Base-by-base conservation (phyloP, 768 basidiomycete genomes). In the Hypsizygus marmoreus region DNA sequence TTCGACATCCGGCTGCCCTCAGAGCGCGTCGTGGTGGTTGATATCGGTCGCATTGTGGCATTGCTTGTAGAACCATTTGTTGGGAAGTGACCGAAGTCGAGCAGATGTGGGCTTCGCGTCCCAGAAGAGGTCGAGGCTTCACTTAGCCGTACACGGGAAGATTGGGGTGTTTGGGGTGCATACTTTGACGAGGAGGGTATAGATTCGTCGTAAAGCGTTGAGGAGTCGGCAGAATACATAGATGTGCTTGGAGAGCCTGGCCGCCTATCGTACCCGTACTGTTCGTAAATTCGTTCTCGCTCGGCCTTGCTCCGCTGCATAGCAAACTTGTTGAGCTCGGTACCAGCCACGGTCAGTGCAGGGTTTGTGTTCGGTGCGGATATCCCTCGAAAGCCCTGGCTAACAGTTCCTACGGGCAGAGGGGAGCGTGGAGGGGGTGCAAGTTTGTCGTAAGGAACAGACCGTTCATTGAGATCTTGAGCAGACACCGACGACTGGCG, bases 351-450 rank as follows among this genome's bases (percentile, higher is more conserved):
- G 2, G 88, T 88, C 45, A 91, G 79, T 10, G 82, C 81, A 5
- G 89, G 89, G 57, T 92, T 92, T 19, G 89, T 90, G 57, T 86
- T 84, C 6, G 89, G 89, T 4, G 89, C 90, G 23, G 88, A 91
- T 53, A 92, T 91, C 38, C 75, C 77, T 60, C 75, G 73, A 26
- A 81, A 63, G 32, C 75, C 80, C 58, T 84, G 82, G 25, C 72
- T 78, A 40, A 78, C 64, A 6, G 79, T 79, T 17, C 66, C 70
- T 38, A 80, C 79, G 29, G 85, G 66, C 29, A 83, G 56, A 19
- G 87, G 86, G 36, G 84, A 78, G 42, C 78, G 77, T 25, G 75
- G 66, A 28, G 77, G 68, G n/a, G 78, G 67, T 16, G 72, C 73
- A 26, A 86, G 72, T 61, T 74, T 80, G 70, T 88, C 85, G 61